Conservation (phyloP, 257 asterid genomes). For the Solanum microdontum region DNA sequence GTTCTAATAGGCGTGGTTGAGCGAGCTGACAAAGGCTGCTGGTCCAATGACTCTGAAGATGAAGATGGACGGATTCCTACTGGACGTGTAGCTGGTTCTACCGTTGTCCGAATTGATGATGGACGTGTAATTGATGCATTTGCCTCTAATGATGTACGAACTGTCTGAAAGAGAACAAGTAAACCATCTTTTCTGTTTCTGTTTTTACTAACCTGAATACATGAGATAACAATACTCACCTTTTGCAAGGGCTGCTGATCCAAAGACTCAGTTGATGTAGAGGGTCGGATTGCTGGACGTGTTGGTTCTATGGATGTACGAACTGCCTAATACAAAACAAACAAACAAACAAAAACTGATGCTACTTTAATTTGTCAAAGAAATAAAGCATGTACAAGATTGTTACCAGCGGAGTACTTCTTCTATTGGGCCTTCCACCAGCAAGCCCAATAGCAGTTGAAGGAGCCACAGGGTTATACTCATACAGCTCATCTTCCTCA, state of each 20-base stretch:
- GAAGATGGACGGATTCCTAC: not conserved
- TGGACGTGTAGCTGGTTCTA: slow-evolving; percentile 15
- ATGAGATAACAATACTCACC: not conserved
- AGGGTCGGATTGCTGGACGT: not conserved
- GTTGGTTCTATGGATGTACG: slow-evolving; percentile 35
- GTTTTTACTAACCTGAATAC: not conserved
- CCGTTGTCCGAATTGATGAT: not conserved
- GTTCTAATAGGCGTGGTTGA: slow-evolving; percentile 19
- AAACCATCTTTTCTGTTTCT: not conserved
- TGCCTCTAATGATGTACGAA: slow-evolving; percentile 38
- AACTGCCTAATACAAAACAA: slow-evolving; percentile 48
- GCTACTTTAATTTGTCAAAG: not conserved
- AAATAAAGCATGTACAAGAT: not conserved
- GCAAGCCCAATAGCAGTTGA: slow-evolving; percentile 70
- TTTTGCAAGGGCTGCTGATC: not conserved
- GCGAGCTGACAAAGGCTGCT: slow-evolving; percentile 34
- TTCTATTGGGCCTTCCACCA: slow-evolving; percentile 43
- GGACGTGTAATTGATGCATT: slow-evolving; percentile 4
- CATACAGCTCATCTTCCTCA: slow-evolving; percentile 66
- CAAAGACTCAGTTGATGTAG: not conserved
- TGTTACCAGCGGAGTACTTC: slow-evolving; percentile 55
- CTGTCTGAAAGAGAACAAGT: slow-evolving; percentile 44
- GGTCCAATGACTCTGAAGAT: slow-evolving; percentile 15
- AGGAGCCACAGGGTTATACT: slow-evolving; percentile 30
- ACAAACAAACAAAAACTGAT: not conserved